Evolutionary conservation across 2,329 filamentous ascomycete species (phyloP).

Genomic region (Cercospora sp.): DNA sequence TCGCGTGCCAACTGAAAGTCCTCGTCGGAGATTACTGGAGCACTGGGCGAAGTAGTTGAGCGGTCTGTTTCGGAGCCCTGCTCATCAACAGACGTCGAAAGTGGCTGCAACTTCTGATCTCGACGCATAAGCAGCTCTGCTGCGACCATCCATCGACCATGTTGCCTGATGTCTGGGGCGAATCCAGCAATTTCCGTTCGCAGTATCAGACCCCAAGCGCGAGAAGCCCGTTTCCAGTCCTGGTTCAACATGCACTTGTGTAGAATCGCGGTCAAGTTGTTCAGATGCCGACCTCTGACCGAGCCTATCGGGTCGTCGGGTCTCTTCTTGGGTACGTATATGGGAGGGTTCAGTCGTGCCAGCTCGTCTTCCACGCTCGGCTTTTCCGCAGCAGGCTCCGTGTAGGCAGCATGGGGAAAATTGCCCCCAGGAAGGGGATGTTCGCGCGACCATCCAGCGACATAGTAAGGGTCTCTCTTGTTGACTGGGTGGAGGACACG

Average conservation of each 20-base stretch:
- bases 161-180: conserved; percentile 66
- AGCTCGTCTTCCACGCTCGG: conserved; percentile 42
- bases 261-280: conserved; percentile 67
- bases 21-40: conserved; percentile 30
- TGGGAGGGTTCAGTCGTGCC: conserved; percentile 44
- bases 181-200: conserved; percentile 59
- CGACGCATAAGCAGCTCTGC: conserved; percentile 76
- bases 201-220: conserved; percentile 73
- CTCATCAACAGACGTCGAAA: conserved; percentile 3
- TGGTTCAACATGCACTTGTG: conserved; percentile 70
- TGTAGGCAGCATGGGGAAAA: conserved; percentile 48
- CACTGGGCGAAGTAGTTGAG: background rate
- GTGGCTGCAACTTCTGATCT: conserved; percentile 19
- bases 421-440: conserved; percentile 43
- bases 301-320: conserved; percentile 29
- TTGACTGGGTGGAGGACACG: conserved; percentile 31
- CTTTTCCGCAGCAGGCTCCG: conserved; percentile 31
- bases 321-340: conserved; percentile 37
- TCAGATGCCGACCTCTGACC: conserved; percentile 59
- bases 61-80: background rate
- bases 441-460: conserved; percentile 46
- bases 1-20: conserved; percentile 60
- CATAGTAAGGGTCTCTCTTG: conserved; percentile 39
- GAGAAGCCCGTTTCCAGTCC: conserved; percentile 69
- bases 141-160: conserved; percentile 77